A percentile compares a stretch with the other conserved stretches of the same genome.
Conservation (phyloP, 2,329 filamentous ascomycete genomes). For the Diaporthe aspalathi region DNA sequence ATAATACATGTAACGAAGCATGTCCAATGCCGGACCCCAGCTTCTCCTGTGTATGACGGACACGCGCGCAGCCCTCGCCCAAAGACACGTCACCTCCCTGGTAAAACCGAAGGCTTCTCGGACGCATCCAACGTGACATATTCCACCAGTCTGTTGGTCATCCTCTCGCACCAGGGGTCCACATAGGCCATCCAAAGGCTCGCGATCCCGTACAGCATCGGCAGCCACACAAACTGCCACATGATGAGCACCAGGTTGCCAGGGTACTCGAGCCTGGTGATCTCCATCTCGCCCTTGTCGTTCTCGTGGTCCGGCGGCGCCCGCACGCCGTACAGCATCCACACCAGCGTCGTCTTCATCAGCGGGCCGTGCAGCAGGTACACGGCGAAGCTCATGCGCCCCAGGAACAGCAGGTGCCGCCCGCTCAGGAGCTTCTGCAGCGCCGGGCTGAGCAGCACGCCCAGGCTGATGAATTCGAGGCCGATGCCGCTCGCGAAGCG, state of each 20-base stretch:
- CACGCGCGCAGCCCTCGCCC: background rate
- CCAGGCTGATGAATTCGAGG: conserved; percentile 58
- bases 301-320: conserved; percentile 51
- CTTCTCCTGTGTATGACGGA: background rate
- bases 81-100: background rate
- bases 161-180: conserved; percentile 61
- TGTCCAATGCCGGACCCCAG: no score
- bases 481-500: conserved; percentile 54
- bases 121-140: conserved; percentile 40
- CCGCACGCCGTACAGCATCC: conserved; percentile 66
- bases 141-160: conserved; percentile 53
- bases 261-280: conserved; percentile 52
- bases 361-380: conserved; percentile 73
- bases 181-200: conserved; percentile 65
- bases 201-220: conserved; percentile 58
- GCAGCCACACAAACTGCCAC: conserved; percentile 58
- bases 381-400: conserved; percentile 72
- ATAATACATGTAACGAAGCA: no score
- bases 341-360: conserved; percentile 68
- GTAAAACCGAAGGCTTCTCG: conserved; percentile 40
- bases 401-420: conserved; percentile 69
- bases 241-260: conserved; percentile 51
- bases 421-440: conserved; percentile 65
- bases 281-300: conserved; percentile 49
- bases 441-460: conserved; percentile 63